These are phyloP conservation scores for Triglochin maritima DNA, from an alignment of 106 monocot species.

Conservation along the genomic window DNA sequence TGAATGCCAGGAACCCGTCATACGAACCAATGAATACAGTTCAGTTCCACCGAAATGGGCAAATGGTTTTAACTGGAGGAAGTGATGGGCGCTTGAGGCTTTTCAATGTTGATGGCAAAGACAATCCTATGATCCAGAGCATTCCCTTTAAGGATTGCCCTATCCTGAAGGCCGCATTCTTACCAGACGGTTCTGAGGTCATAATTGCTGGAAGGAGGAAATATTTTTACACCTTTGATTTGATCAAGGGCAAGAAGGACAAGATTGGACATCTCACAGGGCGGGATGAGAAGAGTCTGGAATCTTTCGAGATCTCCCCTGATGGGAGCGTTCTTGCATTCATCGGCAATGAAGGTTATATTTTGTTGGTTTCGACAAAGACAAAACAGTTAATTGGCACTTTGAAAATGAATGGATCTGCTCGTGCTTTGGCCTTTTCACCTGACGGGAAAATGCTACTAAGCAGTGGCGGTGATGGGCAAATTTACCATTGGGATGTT, in stretches of 20 bases:
- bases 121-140: slow-evolving; percentile 64
- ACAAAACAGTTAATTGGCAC: slow-evolving; percentile 85
- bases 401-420: slow-evolving; percentile 85
- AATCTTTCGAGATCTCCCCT: slow-evolving; percentile 73
- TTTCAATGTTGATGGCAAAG: slow-evolving; percentile 85
- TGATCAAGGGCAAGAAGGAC: slow-evolving; percentile 54
- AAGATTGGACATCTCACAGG: slow-evolving; percentile 72
- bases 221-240: slow-evolving; percentile 80
- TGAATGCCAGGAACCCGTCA: no score
- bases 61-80: background rate
- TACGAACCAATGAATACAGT: no score
- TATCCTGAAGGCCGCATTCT: slow-evolving; percentile 56
- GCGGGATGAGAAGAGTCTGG: slow-evolving; percentile 78
- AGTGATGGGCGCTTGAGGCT: slow-evolving; percentile 52
- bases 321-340: slow-evolving; percentile 87
- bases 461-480: slow-evolving; percentile 78
- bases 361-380: slow-evolving; percentile 61
- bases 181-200: slow-evolving; percentile 81
- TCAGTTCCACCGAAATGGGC: background rate
- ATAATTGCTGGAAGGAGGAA: slow-evolving; percentile 67
- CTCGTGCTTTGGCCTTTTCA: slow-evolving; percentile 60
- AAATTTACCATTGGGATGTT: slow-evolving; percentile 90
- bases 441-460: slow-evolving; percentile 51
- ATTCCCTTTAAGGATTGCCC: slow-evolving; percentile 78
- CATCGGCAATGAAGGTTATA: slow-evolving; percentile 73